Evolutionary conservation across 192 early-diverging fungal genomes (phyloP).

Genomic region (Coemansia sp.): DNA sequence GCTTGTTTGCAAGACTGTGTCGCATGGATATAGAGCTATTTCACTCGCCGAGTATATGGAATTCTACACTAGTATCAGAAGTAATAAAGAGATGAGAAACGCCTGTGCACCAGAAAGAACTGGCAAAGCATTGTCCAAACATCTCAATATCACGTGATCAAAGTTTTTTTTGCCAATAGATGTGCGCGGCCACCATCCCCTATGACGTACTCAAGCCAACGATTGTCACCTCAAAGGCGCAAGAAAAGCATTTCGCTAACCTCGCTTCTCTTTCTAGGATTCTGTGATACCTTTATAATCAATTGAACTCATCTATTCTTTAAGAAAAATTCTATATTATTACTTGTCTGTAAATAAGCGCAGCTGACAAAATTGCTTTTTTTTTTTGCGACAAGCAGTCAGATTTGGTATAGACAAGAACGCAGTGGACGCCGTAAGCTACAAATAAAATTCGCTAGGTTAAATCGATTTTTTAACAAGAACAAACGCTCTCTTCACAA

Average conservation of each 20-base stretch:
- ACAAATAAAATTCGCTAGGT: not conserved
- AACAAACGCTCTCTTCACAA: not conserved
- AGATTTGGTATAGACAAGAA: not conserved
- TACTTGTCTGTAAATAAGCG: not conserved
- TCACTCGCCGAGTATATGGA: not conserved
- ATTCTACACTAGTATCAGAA: not conserved
- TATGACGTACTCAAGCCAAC: not conserved
- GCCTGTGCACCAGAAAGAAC: not conserved
- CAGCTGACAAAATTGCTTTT: not conserved
- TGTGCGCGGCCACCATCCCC: not conserved
- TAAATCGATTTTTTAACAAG: not conserved
- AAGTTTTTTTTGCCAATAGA: not conserved
- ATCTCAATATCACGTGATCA: not conserved
- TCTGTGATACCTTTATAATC: not conserved
- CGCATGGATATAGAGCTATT: not conserved
- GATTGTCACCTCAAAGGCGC: not conserved
- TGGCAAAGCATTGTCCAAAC: too few species aligned
- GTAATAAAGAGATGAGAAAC: not conserved
- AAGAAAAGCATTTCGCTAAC: not conserved
- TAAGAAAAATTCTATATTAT: not conserved
- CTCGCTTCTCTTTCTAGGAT: not conserved
- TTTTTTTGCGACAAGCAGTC: not conserved
- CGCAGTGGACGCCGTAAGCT: not conserved
- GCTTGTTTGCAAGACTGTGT: not conserved
- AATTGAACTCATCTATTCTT: not conserved